A percentile compares a stretch with the other conserved stretches of the same genome.
phyloP scores from a whole-genome alignment of 768 basidiomycete genomes.

The Dacryopinax primogenitus region DNA sequence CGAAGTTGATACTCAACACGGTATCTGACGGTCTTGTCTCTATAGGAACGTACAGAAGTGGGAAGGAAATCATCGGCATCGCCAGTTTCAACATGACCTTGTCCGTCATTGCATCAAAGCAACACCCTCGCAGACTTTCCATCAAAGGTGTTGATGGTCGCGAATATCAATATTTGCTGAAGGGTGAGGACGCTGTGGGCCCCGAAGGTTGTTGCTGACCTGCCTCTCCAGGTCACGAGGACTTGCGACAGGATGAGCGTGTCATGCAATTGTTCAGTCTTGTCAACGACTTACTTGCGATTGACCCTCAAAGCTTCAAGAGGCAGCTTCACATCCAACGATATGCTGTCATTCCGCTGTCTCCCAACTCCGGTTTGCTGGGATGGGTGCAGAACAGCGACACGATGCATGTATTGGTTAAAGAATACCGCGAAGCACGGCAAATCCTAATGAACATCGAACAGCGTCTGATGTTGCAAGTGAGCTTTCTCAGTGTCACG shows the following conservation, averaged over 20 bases:
- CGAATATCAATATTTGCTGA: constrained; percentile 83
- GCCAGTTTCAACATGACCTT: constrained; percentile 76
- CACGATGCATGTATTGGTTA: constrained; percentile 88
- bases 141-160: constrained; percentile 82
- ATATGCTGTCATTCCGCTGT: constrained; percentile 85
- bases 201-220: not conserved
- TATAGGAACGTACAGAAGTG: constrained; percentile 85
- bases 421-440: constrained; percentile 88
- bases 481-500: constrained; percentile 24
- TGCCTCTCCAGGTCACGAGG: constrained; percentile 78
- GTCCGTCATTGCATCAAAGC: constrained; percentile 90
- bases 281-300: constrained; percentile 83
- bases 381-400: constrained; percentile 96
- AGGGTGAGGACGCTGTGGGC: constrained; percentile 41
- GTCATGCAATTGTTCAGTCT: constrained; percentile 99
- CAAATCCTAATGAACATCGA: constrained; percentile 97
- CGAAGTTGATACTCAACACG: not conserved
- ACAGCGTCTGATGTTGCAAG: constrained; percentile 97
- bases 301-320: constrained; percentile 92
- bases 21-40: not conserved
- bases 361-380: constrained; percentile 85
- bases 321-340: constrained; percentile 87
- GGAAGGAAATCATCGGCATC: constrained; percentile 70
- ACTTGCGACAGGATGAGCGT: constrained; percentile 94
- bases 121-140: constrained; percentile 78